These are phyloP conservation scores for Zychaea mexicana DNA, from an alignment of 371 early-diverging fungal genomes.

Conservation along the genomic window DNA sequence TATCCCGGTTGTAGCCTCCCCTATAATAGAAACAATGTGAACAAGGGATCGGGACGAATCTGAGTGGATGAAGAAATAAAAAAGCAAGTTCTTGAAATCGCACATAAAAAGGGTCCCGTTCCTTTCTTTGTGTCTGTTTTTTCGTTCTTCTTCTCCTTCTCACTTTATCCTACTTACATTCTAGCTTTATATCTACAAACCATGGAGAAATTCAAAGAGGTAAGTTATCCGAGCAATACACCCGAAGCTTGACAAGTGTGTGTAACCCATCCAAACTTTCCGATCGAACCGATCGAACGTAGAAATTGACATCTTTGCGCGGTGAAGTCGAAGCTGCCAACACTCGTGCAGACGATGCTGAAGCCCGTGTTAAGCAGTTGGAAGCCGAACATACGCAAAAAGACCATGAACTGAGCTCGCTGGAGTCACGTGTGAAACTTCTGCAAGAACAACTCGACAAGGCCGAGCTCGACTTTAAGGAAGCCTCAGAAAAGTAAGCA, in stretches of 20 bases:
- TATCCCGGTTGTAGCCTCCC: background rate
- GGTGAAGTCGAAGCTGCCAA: conserved; percentile 68
- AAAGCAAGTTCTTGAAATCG: too few relatives aligned
- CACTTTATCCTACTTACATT: background rate
- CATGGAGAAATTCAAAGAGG: conserved; percentile 27
- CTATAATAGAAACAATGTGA: background rate
- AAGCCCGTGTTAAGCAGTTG: conserved; percentile 57
- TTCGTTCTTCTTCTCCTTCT: background rate
- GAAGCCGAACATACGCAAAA: conserved; percentile 60
- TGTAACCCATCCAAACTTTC: too few relatives aligned
- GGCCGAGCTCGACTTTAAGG: conserved; percentile 65
- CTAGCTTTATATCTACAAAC: background rate
- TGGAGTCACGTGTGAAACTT: conserved; percentile 62
- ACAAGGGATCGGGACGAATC: background rate
- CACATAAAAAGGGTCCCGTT: too few relatives aligned
- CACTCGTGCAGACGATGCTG: conserved; percentile 67
- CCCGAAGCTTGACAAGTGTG: background rate
- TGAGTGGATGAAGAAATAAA: background rate
- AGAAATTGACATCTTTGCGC: conserved; percentile 74
- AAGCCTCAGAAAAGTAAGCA: conserved; percentile 69
- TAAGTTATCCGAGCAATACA: background rate
- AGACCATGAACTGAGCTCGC: conserved; percentile 68
- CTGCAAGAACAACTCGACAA: conserved; percentile 70
- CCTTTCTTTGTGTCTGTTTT: background rate
- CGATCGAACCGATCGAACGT: conserved; percentile 1